These are phyloP conservation scores for Plectosphaerella cucumerina DNA, from an alignment of 2,329 filamentous ascomycete genomes.

Conservation along the genomic window DNA sequence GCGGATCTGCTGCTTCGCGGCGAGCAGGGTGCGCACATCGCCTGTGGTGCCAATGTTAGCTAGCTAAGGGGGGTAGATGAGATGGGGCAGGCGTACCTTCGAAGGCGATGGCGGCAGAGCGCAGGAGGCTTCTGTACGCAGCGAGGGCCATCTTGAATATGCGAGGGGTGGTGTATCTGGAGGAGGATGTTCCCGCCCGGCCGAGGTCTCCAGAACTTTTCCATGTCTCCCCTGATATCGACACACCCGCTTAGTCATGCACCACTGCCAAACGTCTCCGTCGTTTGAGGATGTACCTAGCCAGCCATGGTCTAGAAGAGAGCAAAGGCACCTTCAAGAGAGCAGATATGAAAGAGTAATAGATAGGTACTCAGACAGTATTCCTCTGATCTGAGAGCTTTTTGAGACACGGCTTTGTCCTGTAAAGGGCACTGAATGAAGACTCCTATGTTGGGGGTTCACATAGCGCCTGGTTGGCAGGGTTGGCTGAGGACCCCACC, in stretches of 20 bases:
- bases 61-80: neutral
- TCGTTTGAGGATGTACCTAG: too few species aligned
- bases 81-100: slow-evolving; percentile 51
- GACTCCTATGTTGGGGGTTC: too few species aligned
- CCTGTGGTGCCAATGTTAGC: slow-evolving; percentile 47
- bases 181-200: neutral
- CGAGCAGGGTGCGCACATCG: slow-evolving; percentile 63
- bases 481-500: neutral
- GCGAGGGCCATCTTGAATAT: slow-evolving; percentile 55
- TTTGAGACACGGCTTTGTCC: too few species aligned
- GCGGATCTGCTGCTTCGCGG: slow-evolving; percentile 70
- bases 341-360: neutral
- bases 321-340: too few species aligned
- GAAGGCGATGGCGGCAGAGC: slow-evolving; percentile 79
- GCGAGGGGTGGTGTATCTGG: neutral
- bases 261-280: too few species aligned
- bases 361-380: neutral
- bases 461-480: too few species aligned
- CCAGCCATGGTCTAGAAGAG: too few species aligned
- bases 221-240: too few species aligned
- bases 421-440: too few species aligned
- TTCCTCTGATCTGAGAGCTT: too few species aligned
- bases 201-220: neutral
- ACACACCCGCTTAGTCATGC: too few species aligned
- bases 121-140: slow-evolving; percentile 78